Conservation (phyloP, 2,329 filamentous ascomycete genomes). For the Beauveria sp. region DNA sequence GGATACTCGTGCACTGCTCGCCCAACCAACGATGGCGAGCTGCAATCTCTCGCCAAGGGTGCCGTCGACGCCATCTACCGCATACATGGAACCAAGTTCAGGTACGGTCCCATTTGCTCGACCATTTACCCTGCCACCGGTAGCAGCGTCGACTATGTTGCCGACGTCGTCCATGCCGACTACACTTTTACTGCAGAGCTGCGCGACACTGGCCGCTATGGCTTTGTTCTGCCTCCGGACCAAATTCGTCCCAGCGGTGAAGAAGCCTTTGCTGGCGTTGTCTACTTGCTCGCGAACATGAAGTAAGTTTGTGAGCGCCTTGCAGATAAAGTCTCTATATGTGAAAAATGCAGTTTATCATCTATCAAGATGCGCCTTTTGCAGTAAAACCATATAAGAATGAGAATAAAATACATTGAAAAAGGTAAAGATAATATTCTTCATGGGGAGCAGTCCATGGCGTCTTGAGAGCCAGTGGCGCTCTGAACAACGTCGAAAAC, state of each 20-base stretch:
- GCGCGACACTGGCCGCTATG: conserved; percentile 26
- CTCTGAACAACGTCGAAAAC: conserved; percentile 5
- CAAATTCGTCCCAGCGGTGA: conserved; percentile 37
- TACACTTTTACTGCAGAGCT: conserved; percentile 34
- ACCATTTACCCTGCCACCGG: conserved; percentile 53
- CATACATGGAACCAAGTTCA: conserved; percentile 31
- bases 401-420: not conserved
- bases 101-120: conserved; percentile 46
- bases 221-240: conserved; percentile 34
- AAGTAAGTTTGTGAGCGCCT: conserved; percentile 17
- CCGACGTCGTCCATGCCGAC: conserved; percentile 33
- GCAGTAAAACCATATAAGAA: not conserved
- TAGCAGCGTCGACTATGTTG: conserved; percentile 37
- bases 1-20: conserved; percentile 48
- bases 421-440: not conserved
- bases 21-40: conserved; percentile 38
- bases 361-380: not conserved
- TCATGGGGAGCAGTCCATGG: conserved; percentile 2
- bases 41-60: conserved; percentile 39
- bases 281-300: conserved; percentile 48
- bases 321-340: not conserved
- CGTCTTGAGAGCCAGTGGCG: not conserved
- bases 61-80: conserved; percentile 42
- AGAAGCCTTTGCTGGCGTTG: conserved; percentile 41
- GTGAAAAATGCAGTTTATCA: not conserved